A percentile compares a stretch with the other conserved stretches of the same genome.
These are phyloP conservation scores for Tilletiopsis washingtonensis DNA, from an alignment of 1,284 basidiomycete species.

Conservation along the genomic window DNA sequence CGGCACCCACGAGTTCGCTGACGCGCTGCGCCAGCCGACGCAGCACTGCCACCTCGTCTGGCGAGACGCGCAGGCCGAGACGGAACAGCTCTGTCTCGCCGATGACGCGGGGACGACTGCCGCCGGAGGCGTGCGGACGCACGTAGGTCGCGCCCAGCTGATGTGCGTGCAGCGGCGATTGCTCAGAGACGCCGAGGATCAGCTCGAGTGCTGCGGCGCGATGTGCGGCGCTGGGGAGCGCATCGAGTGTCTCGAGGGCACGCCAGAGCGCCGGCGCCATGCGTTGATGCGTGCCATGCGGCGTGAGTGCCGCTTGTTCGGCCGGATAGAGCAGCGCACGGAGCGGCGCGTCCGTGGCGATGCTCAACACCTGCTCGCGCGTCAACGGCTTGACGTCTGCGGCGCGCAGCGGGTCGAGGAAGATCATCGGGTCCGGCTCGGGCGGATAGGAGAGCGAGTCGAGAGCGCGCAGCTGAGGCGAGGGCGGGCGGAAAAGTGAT, in stretches of 20 bases:
- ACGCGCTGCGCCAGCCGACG: constrained; percentile 36
- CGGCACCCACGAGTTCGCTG: constrained; percentile 11
- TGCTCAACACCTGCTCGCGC: constrained; percentile 23
- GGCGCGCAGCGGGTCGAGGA: constrained; percentile 40
- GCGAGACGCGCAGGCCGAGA: constrained; percentile 37
- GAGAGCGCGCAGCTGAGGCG: constrained; percentile 29
- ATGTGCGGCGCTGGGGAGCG: constrained; percentile 34
- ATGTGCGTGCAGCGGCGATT: constrained; percentile 14
- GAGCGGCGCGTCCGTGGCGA: constrained; percentile 32
- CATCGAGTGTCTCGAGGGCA: constrained; percentile 34
- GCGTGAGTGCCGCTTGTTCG: constrained; percentile 12
- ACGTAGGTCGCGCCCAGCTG: constrained; percentile 8
- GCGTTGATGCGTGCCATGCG: constrained; percentile 18
- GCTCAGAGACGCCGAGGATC: constrained; percentile 36
- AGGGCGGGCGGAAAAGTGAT: constrained; percentile 19
- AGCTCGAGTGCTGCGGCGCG: constrained; percentile 41
- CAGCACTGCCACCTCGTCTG: constrained; percentile 30
- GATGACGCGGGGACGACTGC: constrained; percentile 18
- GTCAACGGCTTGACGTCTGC: constrained; percentile 41
- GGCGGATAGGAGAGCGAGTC: constrained; percentile 32
- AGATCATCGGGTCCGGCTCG: constrained; percentile 43
- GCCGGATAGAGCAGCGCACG: constrained; percentile 25
- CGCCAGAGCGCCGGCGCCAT: constrained; percentile 15
- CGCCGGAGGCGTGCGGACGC: neutral
- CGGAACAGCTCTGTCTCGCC: constrained; percentile 43